Percentiles rank a stretch among this genome's conserved stretches.
Evolutionary conservation across 1,284 basidiomycete genomes (phyloP).

Genomic region (Prillingera fragicola): DNA sequence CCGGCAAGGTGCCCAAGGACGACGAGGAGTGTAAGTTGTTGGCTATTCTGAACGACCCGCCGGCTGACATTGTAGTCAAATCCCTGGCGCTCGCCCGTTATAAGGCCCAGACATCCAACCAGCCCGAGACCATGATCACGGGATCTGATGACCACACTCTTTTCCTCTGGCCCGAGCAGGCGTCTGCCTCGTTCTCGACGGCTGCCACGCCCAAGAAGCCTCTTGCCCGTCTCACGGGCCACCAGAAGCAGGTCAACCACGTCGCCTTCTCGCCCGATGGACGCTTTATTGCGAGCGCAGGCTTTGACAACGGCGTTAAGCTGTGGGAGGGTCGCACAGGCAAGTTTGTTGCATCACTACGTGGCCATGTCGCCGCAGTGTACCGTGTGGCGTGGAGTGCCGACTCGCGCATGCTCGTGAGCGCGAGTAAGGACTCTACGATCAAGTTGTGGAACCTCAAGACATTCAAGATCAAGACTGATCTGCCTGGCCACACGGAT

Average conservation of each 20-base stretch:
- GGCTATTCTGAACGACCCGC: neutral
- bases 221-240: constrained; percentile 79
- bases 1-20: constrained; percentile 63
- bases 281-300: constrained; percentile 80
- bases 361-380: constrained; percentile 91
- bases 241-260: constrained; percentile 92
- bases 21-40: constrained; percentile 65
- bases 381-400: constrained; percentile 94
- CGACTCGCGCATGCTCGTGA: constrained; percentile 84
- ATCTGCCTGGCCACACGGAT: constrained; percentile 92
- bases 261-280: constrained; percentile 95
- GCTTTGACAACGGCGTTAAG: constrained; percentile 86
- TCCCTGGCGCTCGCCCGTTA: constrained; percentile 68
- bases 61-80: constrained; percentile 55
- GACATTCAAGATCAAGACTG: constrained; percentile 86
- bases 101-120: constrained; percentile 59
- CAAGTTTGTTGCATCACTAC: constrained; percentile 79
- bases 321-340: constrained; percentile 92
- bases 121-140: constrained; percentile 80
- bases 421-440: constrained; percentile 92
- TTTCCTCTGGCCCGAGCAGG: constrained; percentile 72
- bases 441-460: constrained; percentile 95
- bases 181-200: constrained; percentile 53
- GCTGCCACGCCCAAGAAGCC: constrained; percentile 64
- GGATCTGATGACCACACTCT: constrained; percentile 94